Evolutionary conservation across 2,329 filamentous ascomycete species (phyloP), one percentile per base, ranked within the genome.

Genomic region (Paraconiothyrium brasiliense): DNA sequence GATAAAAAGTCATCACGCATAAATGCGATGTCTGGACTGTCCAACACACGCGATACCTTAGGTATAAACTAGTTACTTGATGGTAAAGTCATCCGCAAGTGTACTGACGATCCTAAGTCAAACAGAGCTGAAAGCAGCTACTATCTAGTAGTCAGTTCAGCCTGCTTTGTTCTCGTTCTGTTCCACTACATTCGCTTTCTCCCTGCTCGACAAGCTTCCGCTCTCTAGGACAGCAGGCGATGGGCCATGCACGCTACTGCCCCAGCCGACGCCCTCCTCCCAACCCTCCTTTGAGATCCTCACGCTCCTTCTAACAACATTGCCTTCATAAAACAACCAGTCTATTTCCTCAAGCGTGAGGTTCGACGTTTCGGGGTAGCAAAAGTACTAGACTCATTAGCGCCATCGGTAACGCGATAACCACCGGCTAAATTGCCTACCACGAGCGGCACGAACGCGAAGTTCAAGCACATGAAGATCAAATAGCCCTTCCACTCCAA

Each of bases 401-500:
- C 47, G 35, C 6, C 1, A 35, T 39, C 27, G 16, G 34, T 20
- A 54, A n/a, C 8, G 8, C 24, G 49, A 57, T 46, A 44, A 14
- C 51, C 44, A 54, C 44, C 50, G 50, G 50, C 14, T 62, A 35
- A 46, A 32, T 50, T 8, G 62, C 66, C 34, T 66, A 69, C 68
- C 13, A 85, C 76, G 2, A 85, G 73, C 1, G 80, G 80, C 0
- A 82, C 75, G 65, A 81, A 82, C 1, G 75, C 67, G 24, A 84
- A 77, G 65, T 85, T 85, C 10, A 83, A 76, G 27, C 73, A 76
- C 76, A 83, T 83, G 71, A 85, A 86, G 65, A 85, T 85, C 3
- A 86, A 72, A 63, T 86, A 86, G 0, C 81, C 82, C 65, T 83
- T 82, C 83, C 83, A 86, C 30, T 78, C 67, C 1, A 87, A 72